phyloP scores from a whole-genome alignment of 148 eudicot species.

The Nepenthes mirabilis region DNA sequence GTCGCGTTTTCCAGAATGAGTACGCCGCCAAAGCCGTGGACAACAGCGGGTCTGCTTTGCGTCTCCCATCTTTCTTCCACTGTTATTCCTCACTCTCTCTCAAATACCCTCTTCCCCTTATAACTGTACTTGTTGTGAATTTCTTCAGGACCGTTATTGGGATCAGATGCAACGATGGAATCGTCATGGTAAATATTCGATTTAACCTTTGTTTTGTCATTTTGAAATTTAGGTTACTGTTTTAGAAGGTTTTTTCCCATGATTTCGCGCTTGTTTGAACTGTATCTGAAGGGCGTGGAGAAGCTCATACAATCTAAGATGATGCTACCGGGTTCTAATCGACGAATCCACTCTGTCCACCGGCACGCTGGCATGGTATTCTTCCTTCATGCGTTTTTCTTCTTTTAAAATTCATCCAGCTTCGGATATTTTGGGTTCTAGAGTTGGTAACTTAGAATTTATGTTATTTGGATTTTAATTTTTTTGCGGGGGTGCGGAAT shows the following conservation, averaged over 20 bases:
- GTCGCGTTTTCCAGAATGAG: conserved; percentile 67
- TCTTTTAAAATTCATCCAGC: neutral
- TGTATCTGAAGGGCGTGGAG: conserved; percentile 60
- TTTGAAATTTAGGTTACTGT: neutral
- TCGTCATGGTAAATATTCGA: conserved; percentile 43
- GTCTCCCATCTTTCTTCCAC: no score
- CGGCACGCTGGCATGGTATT: conserved; percentile 90
- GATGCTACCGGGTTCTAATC: conserved; percentile 92
- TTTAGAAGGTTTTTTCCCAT: neutral
- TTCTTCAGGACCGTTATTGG: conserved; percentile 57
- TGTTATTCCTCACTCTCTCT: no score
- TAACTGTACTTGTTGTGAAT: conserved; percentile 1
- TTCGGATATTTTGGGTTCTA: no score
- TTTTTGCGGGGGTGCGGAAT: no score
- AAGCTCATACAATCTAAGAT: conserved; percentile 87
- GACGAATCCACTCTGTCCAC: conserved; percentile 81
- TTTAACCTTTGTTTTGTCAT: neutral
- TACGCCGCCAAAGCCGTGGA: conserved; percentile 64
- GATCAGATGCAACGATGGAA: conserved; percentile 77
- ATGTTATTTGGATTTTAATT: no score
- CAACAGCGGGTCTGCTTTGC: conserved; percentile 30
- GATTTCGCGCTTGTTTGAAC: neutral
- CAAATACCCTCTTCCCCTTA: neutral
- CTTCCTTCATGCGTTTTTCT: neutral
- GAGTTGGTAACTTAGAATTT: no score